These are phyloP conservation scores for Clavariopsis aquatica DNA, from an alignment of 495 filamentous ascomycete species.

Conservation along the genomic window DNA sequence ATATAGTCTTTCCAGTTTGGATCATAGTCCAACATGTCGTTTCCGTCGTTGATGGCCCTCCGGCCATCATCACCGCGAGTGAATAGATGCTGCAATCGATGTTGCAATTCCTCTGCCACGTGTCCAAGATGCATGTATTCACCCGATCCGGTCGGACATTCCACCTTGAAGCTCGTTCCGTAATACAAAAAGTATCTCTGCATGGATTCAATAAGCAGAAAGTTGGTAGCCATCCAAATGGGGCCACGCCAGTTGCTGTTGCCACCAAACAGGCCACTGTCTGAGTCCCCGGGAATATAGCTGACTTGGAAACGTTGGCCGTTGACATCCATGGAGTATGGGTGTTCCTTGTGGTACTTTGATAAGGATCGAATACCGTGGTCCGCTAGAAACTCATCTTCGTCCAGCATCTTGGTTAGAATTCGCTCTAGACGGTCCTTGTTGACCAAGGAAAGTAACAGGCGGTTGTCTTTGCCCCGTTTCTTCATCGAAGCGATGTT, in stretches of 20 bases:
- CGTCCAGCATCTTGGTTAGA: slow-evolving; percentile 86
- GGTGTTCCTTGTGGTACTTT: slow-evolving; percentile 86
- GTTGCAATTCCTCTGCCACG: slow-evolving; percentile 95
- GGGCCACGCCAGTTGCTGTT: slow-evolving; percentile 97
- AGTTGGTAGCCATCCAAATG: slow-evolving; percentile 96
- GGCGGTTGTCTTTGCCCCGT: slow-evolving; percentile 83
- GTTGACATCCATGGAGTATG: slow-evolving; percentile 94
- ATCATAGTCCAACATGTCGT: slow-evolving; percentile 83
- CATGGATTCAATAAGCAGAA: slow-evolving; percentile 87
- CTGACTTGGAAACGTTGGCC: slow-evolving; percentile 83
- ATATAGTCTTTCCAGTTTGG: slow-evolving; percentile 89
- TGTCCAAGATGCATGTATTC: slow-evolving; percentile 95
- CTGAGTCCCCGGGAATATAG: slow-evolving; percentile 91
- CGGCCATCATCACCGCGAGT: slow-evolving; percentile 78
- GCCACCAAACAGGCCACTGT: slow-evolving; percentile 89
- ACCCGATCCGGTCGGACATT: slow-evolving; percentile 91
- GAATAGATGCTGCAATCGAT: slow-evolving; percentile 90
- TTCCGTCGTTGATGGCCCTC: slow-evolving; percentile 79
- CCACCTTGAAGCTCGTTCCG: slow-evolving; percentile 80
- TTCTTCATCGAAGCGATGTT: slow-evolving; percentile 89
- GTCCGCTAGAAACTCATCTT: slow-evolving; percentile 86
- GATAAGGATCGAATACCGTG: slow-evolving; percentile 92
- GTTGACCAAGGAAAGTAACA: slow-evolving; percentile 83
- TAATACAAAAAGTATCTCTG: slow-evolving; percentile 96
- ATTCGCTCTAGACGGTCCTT: slow-evolving; percentile 85